Conservation (phyloP, 2,329 filamentous ascomycete genomes). For the Leptographium lundbergii region DNA sequence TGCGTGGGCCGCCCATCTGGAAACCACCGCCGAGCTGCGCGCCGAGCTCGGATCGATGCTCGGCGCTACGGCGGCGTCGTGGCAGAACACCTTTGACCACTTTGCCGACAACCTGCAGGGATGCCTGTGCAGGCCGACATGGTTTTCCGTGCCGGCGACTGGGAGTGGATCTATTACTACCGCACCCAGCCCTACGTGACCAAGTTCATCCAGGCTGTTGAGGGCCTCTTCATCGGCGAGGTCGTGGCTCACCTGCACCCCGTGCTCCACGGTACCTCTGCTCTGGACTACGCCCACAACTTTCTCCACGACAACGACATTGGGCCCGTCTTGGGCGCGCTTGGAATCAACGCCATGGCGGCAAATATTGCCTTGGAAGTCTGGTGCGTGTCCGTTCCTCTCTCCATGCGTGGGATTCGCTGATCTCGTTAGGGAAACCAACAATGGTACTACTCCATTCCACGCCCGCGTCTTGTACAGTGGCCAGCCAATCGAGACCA, state of each 20-base stretch:
- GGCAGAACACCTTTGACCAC: slow-evolving; percentile 5
- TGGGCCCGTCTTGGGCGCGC: slow-evolving; percentile 2
- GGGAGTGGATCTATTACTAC: slow-evolving; percentile 6
- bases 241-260: neutral
- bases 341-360: neutral
- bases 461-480: slow-evolving; percentile 4
- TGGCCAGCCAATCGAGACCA: slow-evolving; percentile 3
- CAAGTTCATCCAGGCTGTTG: neutral
- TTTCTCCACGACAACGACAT: slow-evolving; percentile 4
- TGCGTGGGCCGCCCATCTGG: neutral
- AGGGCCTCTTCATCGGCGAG: slow-evolving; percentile 4
- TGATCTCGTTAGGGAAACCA: neutral
- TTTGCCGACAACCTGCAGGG: slow-evolving; percentile 6
- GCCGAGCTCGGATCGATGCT: neutral
- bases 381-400: neutral
- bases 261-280: neutral
- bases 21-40: neutral
- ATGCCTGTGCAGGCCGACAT: slow-evolving; percentile 2
- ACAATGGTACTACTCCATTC: neutral
- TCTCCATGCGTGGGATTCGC: neutral
- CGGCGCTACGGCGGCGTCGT: neutral
- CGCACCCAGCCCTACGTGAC: neutral
- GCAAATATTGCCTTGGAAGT: slow-evolving; percentile 4
- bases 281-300: neutral
- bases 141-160: slow-evolving; percentile 5